Evolutionary conservation across 2,329 filamentous ascomycete species (phyloP), one percentile per base, ranked within the genome.

Genomic region (Aspergillus aculeatinus): DNA sequence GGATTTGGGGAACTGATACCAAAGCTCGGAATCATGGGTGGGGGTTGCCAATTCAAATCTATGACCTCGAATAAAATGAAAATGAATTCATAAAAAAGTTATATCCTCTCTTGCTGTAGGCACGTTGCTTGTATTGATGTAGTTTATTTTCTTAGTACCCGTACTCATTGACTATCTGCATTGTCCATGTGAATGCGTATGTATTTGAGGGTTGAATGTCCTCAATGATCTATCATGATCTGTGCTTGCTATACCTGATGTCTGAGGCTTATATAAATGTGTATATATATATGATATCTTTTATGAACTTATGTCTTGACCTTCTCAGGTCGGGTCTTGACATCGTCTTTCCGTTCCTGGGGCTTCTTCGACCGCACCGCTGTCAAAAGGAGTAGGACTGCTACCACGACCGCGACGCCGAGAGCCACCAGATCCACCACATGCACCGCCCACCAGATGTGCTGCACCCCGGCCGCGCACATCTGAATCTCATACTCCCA

Each of bases 361-460:
- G 14, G 10, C 39, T 44, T 5, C 39, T 19, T 44, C 6, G 16
- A 44, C 11, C 11, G 33, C 39, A 44, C 16, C 2, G 3, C 14
- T 4, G 16, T 9, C 39, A 7, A 2, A 6, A 35, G n/a, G 11
- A 31, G 48, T n/a, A 55, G 25, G 1, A n/a, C 33, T 23, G 51
- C 39, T 57, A 58, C 33, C 35, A 54, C 39, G 57, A 58, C 33
- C 42, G 6, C 19, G 4, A 61, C 16, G n/a, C 62, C 56, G 31
- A 78, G 52, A 11, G 75, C 75, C 25, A 85, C 67, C 2, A 92
- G 65, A 70, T 92, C 88, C 35, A 92, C 62, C 50, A 93, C 82
- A 79, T 98, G 93, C 5, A 95, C 87, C 4, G 85, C 82, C 95
- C 95, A 99, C 95, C 95, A 99, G 55, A 93, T 83, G 78, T 96